A percentile compares a stretch with the other conserved stretches of the same genome.
phyloP scores from a whole-genome alignment of 257 asterid genomes.

The Solanum stenotomum region DNA sequence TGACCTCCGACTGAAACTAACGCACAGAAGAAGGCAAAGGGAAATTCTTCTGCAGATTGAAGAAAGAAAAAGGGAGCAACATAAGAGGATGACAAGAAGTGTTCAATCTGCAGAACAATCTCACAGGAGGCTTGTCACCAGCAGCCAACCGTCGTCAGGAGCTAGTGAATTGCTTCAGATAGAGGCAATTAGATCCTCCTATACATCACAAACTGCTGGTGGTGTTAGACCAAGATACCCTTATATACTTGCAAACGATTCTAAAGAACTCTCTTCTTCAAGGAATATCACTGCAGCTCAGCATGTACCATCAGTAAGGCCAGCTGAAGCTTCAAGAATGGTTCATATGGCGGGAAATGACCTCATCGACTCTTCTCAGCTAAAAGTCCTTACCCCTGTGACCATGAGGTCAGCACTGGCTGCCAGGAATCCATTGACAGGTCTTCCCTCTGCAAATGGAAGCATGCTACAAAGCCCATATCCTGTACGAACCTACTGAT shows the following conservation, averaged over 20 bases:
- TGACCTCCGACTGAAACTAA: constrained; percentile 53
- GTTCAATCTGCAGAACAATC: constrained; percentile 23
- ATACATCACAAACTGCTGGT: constrained; percentile 23
- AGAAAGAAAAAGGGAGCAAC: constrained; percentile 22
- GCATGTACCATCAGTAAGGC: constrained; percentile 16
- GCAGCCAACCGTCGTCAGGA: constrained; percentile 10
- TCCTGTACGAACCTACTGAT: constrained; percentile 27
- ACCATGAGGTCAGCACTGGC: constrained; percentile 14
- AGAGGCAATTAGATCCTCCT: constrained; percentile 28
- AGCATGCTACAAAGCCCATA: constrained; percentile 22
- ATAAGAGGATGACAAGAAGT: constrained; percentile 28
- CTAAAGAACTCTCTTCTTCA: constrained; percentile 20
- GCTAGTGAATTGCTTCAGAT: constrained; percentile 4
- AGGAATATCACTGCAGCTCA: constrained; percentile 24
- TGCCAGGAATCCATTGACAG: constrained; percentile 15
- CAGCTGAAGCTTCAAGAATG: constrained; percentile 14
- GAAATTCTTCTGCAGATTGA: constrained; percentile 22
- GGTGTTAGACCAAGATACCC: constrained; percentile 22
- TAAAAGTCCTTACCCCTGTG: constrained; percentile 22
- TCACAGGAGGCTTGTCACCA: constrained; percentile 10
- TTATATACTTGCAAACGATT: constrained; percentile 5
- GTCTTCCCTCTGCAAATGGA: constrained; percentile 28
- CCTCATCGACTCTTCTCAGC: constrained; percentile 16
- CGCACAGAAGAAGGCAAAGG: constrained; percentile 41
- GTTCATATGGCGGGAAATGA: constrained; percentile 1